Evolutionary conservation across 2,329 filamentous ascomycete species (phyloP).

Genomic region (Trichoderma guizhouense): DNA sequence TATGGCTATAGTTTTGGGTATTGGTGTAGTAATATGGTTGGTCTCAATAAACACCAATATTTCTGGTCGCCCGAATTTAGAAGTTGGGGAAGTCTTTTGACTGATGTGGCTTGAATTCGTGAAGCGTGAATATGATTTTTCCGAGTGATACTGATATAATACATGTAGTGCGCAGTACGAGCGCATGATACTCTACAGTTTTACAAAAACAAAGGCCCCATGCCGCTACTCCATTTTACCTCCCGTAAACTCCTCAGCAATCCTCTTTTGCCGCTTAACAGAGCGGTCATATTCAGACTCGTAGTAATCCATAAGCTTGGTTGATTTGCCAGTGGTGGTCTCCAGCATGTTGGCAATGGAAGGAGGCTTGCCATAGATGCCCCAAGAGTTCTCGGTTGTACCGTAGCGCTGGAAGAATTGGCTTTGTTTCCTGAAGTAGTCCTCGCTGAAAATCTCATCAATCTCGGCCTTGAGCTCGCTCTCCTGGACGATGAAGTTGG

Average conservation of each 20-base stretch:
- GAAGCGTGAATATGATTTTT: conserved; percentile 4
- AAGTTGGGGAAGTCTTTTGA: background rate
- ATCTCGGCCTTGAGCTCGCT: conserved; percentile 70
- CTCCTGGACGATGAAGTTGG: conserved; percentile 81
- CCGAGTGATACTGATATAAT: conserved; percentile 20
- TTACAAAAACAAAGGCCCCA: background rate
- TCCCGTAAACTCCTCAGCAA: conserved; percentile 58
- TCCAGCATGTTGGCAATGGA: conserved; percentile 45
- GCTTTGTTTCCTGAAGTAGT: conserved; percentile 46
- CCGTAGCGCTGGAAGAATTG: conserved; percentile 30
- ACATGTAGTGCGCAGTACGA: conserved; percentile 21
- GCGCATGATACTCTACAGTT: conserved; percentile 27
- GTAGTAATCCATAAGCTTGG: conserved; percentile 36
- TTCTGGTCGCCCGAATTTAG: background rate
- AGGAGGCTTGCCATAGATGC: conserved; percentile 44
- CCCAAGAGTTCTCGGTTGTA: conserved; percentile 51
- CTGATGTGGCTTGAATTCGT: background rate
- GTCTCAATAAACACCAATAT: background rate
- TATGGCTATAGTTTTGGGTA: background rate
- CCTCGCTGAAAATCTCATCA: conserved; percentile 70
- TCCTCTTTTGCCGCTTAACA: conserved; percentile 50
- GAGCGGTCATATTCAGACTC: conserved; percentile 44
- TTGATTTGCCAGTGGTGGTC: conserved; percentile 32
- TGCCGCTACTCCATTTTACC: conserved; percentile 50
- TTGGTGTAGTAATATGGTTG: background rate